phyloP scores from a whole-genome alignment of 2,329 filamentous ascomycete genomes.

The Coniochaeta sp. region DNA sequence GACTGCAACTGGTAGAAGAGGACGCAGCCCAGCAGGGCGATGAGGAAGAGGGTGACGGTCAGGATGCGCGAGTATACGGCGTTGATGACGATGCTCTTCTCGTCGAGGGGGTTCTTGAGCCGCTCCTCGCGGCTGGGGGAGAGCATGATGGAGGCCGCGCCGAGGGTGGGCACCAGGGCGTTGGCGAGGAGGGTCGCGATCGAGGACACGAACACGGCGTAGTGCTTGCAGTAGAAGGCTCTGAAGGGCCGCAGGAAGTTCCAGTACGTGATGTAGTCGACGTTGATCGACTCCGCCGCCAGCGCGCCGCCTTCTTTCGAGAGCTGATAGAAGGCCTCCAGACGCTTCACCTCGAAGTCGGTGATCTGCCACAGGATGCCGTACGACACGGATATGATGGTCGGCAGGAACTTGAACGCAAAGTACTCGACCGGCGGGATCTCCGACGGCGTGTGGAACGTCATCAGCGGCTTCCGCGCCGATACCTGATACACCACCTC shows the following conservation, averaged over 20 bases:
- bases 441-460: conserved; percentile 40
- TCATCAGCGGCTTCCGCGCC: conserved; percentile 32
- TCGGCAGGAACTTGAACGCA: conserved; percentile 56
- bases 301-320: conserved; percentile 52
- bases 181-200: conserved; percentile 57
- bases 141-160: conserved; percentile 54
- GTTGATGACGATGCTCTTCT: conserved; percentile 50
- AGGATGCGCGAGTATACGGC: conserved; percentile 54
- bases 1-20: conserved; percentile 54
- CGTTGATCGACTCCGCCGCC: conserved; percentile 61
- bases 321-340: conserved; percentile 60
- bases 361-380: conserved; percentile 60
- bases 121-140: conserved; percentile 42
- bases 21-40: conserved; percentile 48
- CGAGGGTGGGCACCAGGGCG: conserved; percentile 60
- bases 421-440: conserved; percentile 49
- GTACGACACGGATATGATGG: conserved; percentile 51
- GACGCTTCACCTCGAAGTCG: conserved; percentile 58
- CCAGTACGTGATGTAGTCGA: conserved; percentile 65
- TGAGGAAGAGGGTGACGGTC: conserved; percentile 45
- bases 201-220: conserved; percentile 61
- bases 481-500: conserved; percentile 50
- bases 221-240: conserved; percentile 55
- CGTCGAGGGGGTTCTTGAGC: conserved; percentile 26
- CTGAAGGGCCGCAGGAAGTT: conserved; percentile 57